These are phyloP conservation scores for Plasmodium inui DNA, from an alignment of 169 alveolate genomes.

Conservation along the genomic window DNA sequence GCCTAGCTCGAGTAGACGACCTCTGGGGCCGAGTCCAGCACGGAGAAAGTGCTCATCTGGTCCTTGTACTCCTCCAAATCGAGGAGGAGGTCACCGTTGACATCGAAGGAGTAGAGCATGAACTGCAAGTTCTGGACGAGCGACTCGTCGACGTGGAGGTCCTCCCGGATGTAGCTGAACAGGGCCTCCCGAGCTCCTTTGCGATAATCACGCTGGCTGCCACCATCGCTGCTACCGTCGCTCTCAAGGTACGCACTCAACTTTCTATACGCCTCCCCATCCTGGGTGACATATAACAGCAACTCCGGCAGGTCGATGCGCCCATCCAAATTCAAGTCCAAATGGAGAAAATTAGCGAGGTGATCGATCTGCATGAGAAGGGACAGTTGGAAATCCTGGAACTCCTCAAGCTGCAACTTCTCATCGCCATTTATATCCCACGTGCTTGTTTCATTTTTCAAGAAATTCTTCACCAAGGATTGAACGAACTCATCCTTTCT, in stretches of 20 bases:
- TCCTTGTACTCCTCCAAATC: conserved; percentile 42
- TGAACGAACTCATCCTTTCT: not conserved
- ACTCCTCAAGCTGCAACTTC: conserved; percentile 52
- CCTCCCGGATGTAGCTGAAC: conserved; percentile 17
- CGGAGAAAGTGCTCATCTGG: conserved; percentile 9
- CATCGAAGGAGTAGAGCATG: conserved; percentile 19
- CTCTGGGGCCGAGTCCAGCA: conserved; percentile 31
- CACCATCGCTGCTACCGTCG: too few relatives aligned
- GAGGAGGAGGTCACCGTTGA: conserved; percentile 22
- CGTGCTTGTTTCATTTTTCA: not conserved
- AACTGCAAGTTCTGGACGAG: conserved; percentile 1
- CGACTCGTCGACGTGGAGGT: not conserved
- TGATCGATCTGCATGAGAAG: conserved; percentile 11
- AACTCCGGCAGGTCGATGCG: conserved; percentile 29
- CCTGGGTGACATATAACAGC: conserved; percentile 13
- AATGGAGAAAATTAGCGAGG: conserved; percentile 23
- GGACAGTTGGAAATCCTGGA: conserved; percentile 29
- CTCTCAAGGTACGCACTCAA: not conserved
- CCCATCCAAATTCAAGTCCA: conserved; percentile 45
- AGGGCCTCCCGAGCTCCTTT: not conserved
- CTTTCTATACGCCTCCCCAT: not conserved
- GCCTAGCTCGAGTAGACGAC: not conserved
- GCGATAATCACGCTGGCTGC: not conserved
- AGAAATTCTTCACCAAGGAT: conserved; percentile 3
- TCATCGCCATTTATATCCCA: conserved; percentile 53